phyloP scores from a whole-genome alignment of 2,329 filamentous ascomycete species.

The Ceratocystis colombiana region DNA sequence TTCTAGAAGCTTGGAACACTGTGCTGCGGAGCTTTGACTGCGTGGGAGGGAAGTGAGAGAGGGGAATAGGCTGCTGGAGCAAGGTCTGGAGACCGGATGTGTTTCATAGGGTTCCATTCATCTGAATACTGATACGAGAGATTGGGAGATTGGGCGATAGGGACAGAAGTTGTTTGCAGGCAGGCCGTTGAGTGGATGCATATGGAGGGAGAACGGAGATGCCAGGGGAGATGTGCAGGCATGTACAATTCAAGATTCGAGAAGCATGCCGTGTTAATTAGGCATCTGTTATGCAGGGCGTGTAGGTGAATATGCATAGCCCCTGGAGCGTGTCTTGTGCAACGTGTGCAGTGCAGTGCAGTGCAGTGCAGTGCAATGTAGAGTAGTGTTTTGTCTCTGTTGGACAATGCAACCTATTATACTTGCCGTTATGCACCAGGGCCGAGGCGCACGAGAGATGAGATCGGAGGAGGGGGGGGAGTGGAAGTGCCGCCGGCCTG shows the following conservation, averaged over 20 bases:
- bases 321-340: neutral
- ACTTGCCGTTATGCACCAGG: too few relatives aligned
- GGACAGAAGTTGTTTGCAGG: neutral
- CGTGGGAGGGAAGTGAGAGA: neutral
- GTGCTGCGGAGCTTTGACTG: neutral
- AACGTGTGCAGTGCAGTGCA: too few relatives aligned
- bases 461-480: too few relatives aligned
- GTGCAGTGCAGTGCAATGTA: neutral
- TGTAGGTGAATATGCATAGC: neutral
- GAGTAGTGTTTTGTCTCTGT: neutral
- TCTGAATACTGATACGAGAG: constrained; percentile 3
- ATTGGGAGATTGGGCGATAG: neutral
- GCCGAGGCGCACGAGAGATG: too few relatives aligned
- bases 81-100: neutral
- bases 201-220: neutral
- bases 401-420: neutral
- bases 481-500: too few relatives aligned
- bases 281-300: neutral
- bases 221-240: neutral
- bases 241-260: neutral
- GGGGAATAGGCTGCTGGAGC: neutral
- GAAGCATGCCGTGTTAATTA: neutral
- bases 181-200: neutral
- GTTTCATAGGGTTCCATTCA: constrained; percentile 14
- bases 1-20: neutral